Percentiles rank a stretch among this genome's conserved stretches.
Conservation (phyloP, 169 alveolate species). For the Cryptosporidium viatorum region DNA sequence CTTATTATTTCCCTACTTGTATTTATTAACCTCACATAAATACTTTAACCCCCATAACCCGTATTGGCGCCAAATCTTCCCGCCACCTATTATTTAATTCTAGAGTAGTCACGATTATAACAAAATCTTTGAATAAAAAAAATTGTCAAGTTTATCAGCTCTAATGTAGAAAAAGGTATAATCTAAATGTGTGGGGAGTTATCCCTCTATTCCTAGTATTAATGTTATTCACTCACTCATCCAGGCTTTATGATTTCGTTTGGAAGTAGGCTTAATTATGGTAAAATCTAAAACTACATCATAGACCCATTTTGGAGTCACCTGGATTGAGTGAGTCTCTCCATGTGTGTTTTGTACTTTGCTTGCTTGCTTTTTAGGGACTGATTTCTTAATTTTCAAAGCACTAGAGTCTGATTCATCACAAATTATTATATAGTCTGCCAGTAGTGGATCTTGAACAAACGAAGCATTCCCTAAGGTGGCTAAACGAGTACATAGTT, state of each 20-base stretch:
- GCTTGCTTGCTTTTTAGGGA: constrained; percentile 69
- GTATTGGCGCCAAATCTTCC: not conserved
- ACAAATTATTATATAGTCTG: constrained; percentile 66
- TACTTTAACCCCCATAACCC: constrained; percentile 23
- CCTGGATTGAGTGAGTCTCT: constrained; percentile 67
- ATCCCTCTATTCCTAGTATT: not conserved
- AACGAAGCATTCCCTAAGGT: constrained; percentile 71
- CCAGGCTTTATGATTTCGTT: constrained; percentile 75
- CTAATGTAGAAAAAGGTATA: not conserved
- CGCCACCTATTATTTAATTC: not conserved
- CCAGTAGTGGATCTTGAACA: constrained; percentile 48
- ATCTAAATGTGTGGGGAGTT: not conserved
- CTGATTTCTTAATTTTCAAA: constrained; percentile 45
- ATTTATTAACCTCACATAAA: constrained; percentile 10
- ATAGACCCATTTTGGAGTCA: constrained; percentile 71
- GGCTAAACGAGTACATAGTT: constrained; percentile 58
- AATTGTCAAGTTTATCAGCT: not conserved
- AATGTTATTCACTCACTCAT: not conserved
- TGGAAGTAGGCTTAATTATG: constrained; percentile 56
- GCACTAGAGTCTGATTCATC: constrained; percentile 52
- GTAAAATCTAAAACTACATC: constrained; percentile 62
- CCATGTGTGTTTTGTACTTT: constrained; percentile 75
- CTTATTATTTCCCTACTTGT: constrained; percentile 4
- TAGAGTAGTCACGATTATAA: not conserved
- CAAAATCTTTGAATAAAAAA: no score